Conservation (phyloP, 2,329 filamentous ascomycete genomes). For the Xylaria sp. region DNA sequence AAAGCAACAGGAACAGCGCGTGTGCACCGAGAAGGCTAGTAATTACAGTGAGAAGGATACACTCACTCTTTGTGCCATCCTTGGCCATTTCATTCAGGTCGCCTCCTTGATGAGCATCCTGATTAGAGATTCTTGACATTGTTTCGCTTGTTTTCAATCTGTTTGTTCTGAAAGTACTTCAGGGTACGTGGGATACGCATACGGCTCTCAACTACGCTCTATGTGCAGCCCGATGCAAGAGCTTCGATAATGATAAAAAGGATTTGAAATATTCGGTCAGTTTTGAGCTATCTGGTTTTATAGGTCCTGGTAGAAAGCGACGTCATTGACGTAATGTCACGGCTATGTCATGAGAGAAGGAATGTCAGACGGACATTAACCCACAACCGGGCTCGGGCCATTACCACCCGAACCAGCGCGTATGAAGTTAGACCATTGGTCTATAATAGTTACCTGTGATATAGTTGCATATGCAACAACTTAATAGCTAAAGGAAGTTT, state of each 20-base stretch:
- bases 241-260: too few relatives aligned
- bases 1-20: not conserved
- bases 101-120: slow-evolving; percentile 37
- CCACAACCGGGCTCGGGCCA: too few relatives aligned
- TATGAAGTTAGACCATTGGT: too few relatives aligned
- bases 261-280: too few relatives aligned
- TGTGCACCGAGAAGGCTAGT: not conserved
- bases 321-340: slow-evolving; percentile 34
- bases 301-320: not conserved
- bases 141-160: slow-evolving; percentile 18
- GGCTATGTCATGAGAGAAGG: slow-evolving; percentile 20
- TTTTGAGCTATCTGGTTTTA: not conserved
- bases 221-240: too few relatives aligned
- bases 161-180: not conserved
- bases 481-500: too few relatives aligned
- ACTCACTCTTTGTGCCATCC: slow-evolving; percentile 41
- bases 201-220: not conserved
- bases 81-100: slow-evolving; percentile 43
- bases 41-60: not conserved
- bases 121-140: slow-evolving; percentile 35
- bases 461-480: too few relatives aligned
- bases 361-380: not conserved
- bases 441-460: too few relatives aligned
- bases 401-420: too few relatives aligned
- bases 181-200: not conserved